Evolutionary conservation across 805 yeast genomes (phyloP), one percentile per base, ranked within the genome.

Genomic region (Candida chilensis): DNA sequence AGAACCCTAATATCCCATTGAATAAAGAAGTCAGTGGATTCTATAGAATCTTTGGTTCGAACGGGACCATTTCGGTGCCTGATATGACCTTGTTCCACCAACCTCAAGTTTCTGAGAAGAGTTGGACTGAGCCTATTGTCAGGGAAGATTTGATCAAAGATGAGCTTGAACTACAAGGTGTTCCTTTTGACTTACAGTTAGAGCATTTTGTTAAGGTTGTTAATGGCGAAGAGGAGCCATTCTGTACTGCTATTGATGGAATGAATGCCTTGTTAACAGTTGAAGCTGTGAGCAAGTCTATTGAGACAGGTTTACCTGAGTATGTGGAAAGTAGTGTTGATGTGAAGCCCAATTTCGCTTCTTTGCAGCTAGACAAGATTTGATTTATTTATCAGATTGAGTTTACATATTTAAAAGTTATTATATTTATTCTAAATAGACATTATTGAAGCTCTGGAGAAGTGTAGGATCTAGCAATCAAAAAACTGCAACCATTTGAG

Each of bases 141-240:
- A 37, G 33, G 21, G 39, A 38, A 14, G 5, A 28, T 6, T 29
- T 49, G 14, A 33, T 44, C 14, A 25, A 35, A 4, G 37, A 45
- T 24, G 43, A 41, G 19, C n/a, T n/a, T n/a, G 17, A 26, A 11
- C 34, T 45, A 20, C 22, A 31, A 15, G 36, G 30, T 10, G 32
- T 45, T 29, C 66, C 66, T 3, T 60, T 60, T 36, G 64, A 56
- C 29, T 41, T 52, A 15, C 66, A 60, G 35, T 48, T 60, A 26
- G 39, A 44, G 18, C 66, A 60, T 37, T 60, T 60, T 32, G 49
- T 57, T 18, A 55, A 57, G 30, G 42, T 60, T 16, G 50, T 60
- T 4, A 39, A 41, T 11, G 60, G 56, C 5, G 36, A 37, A 3
- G 47, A 41, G 7, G 42, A 41, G 5, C 52, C 57, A 5, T 47